Base-by-base conservation (phyloP, 257 asterid genomes). In the Pogostemon cablin region DNA sequence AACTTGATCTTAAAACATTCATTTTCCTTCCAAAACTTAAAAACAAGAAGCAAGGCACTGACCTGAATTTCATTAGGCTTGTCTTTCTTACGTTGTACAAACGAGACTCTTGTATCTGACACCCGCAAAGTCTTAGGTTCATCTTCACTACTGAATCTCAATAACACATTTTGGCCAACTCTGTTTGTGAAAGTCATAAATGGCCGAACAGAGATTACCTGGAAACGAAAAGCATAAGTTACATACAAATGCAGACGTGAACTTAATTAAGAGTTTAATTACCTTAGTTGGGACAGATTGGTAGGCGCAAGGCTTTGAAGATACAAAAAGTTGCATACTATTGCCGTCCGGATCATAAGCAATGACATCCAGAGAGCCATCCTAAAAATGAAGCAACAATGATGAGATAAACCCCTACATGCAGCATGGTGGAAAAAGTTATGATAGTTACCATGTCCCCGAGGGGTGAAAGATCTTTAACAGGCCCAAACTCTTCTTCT, bases 251-350 rank as follows among this genome's bases (percentile, higher is more conserved):
- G 50, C 67, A 42, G 9, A 66, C 69, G 65, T 58, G 47, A 44
- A 52, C 49, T 68, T 39, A 44, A n/a, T 20, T 53, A 59, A 72
- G 72, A 65, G 52, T 67, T 62, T 63, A 74, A 72, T 60, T 85
- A 93, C 99, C 98, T 93, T 93, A 63, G 99, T 93, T 58, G 99
- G 96, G 78, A 85, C 86, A 58, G 99, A 86, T 72, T 85, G 97
- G 83, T 89, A 86, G 44, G 96, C 82, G 81, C 89, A 86, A 71
- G 96, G 96, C 79, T 89, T 91, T 72, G 96, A 81, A 70, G 97
- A 89, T 53, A 93, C 77, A 81, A 86, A 91, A 55, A 93, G 92
- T 78, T 80, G 91, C 90, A 93, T 79, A 75, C 90, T 85, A 75
- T 86, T 84, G 40, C 95, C 93, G 20, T 87, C 96, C 60, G 90